Conservation (phyloP, 2,329 filamentous ascomycete species). For the Phoma sp. region DNA sequence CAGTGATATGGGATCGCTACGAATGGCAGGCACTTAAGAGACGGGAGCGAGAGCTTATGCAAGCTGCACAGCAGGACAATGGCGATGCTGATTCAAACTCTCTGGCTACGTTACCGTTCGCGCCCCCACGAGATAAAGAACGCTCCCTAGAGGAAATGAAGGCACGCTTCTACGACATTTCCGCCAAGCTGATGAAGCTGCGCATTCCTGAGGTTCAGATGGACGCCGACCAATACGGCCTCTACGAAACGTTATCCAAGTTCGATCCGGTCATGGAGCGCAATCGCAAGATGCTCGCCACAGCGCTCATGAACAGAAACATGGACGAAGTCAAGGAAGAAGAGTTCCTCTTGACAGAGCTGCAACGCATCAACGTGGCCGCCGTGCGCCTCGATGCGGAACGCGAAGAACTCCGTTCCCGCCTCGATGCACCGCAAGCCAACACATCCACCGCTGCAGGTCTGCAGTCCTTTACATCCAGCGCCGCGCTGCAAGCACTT, state of each 20-base stretch:
- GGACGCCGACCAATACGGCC: conserved; percentile 80
- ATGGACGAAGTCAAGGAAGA: conserved; percentile 92
- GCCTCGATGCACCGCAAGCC: conserved; percentile 81
- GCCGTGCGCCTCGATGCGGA: conserved; percentile 88
- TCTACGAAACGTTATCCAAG: conserved; percentile 85
- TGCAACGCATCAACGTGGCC: conserved; percentile 88
- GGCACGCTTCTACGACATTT: conserved; percentile 85
- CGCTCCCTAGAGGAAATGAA: conserved; percentile 91
- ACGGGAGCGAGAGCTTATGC: conserved; percentile 23
- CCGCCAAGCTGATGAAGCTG: conserved; percentile 57
- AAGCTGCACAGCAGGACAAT: conserved; percentile 24
- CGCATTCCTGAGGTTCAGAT: conserved; percentile 61
- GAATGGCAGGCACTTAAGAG: conserved; percentile 65
- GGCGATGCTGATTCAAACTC: conserved; percentile 30
- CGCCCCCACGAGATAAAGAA: conserved; percentile 54
- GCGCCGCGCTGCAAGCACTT: conserved; percentile 77
- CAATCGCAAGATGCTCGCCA: conserved; percentile 82
- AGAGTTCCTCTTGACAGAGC: conserved; percentile 83
- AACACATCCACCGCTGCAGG: conserved; percentile 47
- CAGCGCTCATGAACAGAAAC: conserved; percentile 77
- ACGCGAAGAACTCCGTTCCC: conserved; percentile 82
- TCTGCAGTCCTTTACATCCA: conserved; percentile 73
- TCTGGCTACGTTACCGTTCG: conserved; percentile 43
- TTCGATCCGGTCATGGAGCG: conserved; percentile 84
- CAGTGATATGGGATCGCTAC: conserved; percentile 91